These are phyloP conservation scores for Calocera cornea DNA, from an alignment of 768 basidiomycete genomes.

Conservation along the genomic window DNA sequence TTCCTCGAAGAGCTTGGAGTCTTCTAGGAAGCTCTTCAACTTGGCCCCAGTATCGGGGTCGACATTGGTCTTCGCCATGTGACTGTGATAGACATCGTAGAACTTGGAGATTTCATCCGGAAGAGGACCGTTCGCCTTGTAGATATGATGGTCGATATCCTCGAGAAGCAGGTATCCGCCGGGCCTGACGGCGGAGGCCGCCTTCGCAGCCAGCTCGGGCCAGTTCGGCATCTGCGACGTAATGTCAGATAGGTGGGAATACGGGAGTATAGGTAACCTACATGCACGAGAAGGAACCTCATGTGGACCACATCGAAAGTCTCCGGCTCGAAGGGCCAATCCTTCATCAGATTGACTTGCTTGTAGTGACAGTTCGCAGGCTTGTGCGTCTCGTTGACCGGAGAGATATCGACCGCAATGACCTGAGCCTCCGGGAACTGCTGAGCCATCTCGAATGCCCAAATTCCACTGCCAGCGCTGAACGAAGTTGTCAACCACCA, in stretches of 20 bases:
- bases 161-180: slow-evolving; percentile 21
- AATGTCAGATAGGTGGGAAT: not conserved
- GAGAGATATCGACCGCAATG: not conserved
- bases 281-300: slow-evolving; percentile 18
- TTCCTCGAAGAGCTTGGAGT: not conserved
- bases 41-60: not conserved
- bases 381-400: not conserved
- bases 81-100: not conserved
- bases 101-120: not conserved
- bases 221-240: not conserved
- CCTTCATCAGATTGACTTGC: not conserved
- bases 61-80: not conserved
- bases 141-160: slow-evolving; percentile 11
- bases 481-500: not conserved
- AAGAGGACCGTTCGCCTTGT: not conserved
- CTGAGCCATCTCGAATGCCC: slow-evolving; percentile 19
- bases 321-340: slow-evolving; percentile 10
- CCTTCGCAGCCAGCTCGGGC: not conserved
- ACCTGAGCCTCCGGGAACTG: slow-evolving; percentile 11
- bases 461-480: slow-evolving; percentile 10
- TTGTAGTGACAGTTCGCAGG: not conserved
- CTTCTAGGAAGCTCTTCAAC: not conserved
- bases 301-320: slow-evolving; percentile 19
- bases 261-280: not conserved
- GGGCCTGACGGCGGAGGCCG: slow-evolving; percentile 16